phyloP scores from a whole-genome alignment of 2,329 filamentous ascomycete species.

The Atkinsonella hypoxylon region DNA sequence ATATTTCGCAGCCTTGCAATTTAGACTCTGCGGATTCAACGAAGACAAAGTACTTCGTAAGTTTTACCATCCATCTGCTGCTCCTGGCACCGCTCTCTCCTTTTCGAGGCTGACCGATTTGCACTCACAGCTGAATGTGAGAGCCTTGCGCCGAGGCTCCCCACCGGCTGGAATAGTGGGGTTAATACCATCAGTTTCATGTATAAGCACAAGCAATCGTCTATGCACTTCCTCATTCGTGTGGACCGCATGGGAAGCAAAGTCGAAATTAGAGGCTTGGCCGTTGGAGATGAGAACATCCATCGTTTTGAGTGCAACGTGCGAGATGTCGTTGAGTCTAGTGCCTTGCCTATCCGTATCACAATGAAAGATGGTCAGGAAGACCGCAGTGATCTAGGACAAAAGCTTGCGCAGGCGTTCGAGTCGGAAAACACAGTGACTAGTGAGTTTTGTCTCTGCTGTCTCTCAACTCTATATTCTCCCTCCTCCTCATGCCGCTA shows the following conservation, averaged over 20 bases:
- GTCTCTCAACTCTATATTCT: too few relatives aligned
- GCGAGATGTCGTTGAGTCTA: conserved; percentile 61
- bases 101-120: conserved; percentile 4
- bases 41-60: conserved; percentile 67
- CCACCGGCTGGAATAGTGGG: conserved; percentile 67
- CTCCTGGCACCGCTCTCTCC: neutral
- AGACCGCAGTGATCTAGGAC: conserved; percentile 35
- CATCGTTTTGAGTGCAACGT: conserved; percentile 59
- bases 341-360: conserved; percentile 44
- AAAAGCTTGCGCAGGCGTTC: conserved; percentile 51
- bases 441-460: conserved; percentile 15
- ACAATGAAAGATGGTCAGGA: conserved; percentile 31
- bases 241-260: conserved; percentile 72
- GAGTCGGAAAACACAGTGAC: conserved; percentile 58
- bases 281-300: conserved; percentile 69
- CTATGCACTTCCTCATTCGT: conserved; percentile 73
- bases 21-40: conserved; percentile 69
- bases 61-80: conserved; percentile 8
- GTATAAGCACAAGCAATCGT: conserved; percentile 76
- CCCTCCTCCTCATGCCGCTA: too few relatives aligned
- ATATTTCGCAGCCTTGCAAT: conserved; percentile 68
- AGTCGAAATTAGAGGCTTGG: conserved; percentile 71
- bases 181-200: conserved; percentile 66
- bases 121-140: conserved; percentile 32
- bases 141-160: conserved; percentile 50